Evolutionary conservation across 2,329 filamentous ascomycete genomes (phyloP).

Genomic region (Fusarium vanettenii): DNA sequence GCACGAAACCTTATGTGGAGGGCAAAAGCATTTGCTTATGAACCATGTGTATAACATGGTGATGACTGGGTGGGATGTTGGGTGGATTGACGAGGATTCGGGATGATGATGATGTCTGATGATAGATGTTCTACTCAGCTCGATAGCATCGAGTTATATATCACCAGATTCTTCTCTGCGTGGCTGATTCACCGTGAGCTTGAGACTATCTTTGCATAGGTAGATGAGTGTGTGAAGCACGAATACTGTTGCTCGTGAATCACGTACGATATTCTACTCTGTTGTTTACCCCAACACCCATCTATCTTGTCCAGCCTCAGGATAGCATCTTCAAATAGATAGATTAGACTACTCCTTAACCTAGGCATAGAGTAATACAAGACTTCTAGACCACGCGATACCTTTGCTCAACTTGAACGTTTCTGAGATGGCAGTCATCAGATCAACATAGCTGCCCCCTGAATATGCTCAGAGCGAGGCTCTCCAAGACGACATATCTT

Average conservation of each 20-base stretch:
- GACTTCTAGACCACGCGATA: not conserved
- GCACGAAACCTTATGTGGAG: not conserved
- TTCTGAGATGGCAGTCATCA: not conserved
- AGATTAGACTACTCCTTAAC: no score
- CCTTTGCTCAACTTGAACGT: not conserved
- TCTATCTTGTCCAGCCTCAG: not conserved
- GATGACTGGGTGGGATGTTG: not conserved
- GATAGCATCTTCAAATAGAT: not conserved
- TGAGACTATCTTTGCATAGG: not conserved
- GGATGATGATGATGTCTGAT: not conserved
- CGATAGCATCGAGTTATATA: not conserved
- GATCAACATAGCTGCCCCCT: not conserved
- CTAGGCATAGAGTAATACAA: not conserved
- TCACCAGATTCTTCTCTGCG: not conserved
- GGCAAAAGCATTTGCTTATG: not conserved
- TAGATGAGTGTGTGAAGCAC: not conserved
- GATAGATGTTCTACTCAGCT: not conserved
- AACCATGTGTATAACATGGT: not conserved
- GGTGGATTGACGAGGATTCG: not conserved
- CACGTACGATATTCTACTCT: no score
- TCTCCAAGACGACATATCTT: not conserved
- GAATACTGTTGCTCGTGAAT: no score
- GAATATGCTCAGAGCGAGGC: not conserved
- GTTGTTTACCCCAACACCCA: no score
- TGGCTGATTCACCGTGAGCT: not conserved